Evolutionary conservation across 345 rosid genomes (phyloP).

Genomic region (Bruguiera parviflora): DNA sequence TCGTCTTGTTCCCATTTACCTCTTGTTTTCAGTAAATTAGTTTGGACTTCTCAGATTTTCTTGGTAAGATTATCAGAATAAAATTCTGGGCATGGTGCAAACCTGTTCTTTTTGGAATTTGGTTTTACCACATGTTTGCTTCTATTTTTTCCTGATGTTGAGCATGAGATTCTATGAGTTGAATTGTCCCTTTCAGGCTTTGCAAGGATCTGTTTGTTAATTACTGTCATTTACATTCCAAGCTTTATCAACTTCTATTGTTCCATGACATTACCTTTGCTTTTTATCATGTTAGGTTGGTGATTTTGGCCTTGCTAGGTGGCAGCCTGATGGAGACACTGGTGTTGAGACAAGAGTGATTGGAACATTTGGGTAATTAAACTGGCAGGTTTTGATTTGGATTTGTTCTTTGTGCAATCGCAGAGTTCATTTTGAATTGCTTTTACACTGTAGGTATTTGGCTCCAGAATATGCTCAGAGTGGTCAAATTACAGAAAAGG

Average conservation of each 20-base stretch:
- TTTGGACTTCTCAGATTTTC: background rate
- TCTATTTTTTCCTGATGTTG: background rate
- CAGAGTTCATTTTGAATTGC: background rate
- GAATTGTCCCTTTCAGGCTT: background rate
- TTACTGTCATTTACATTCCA: background rate
- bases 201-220: background rate
- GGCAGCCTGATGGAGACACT: constrained; percentile 99
- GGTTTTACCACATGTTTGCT: background rate
- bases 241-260: background rate
- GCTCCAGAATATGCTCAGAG: constrained; percentile 99
- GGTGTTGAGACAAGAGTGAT: constrained; percentile 97
- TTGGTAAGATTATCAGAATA: background rate
- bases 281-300: constrained; percentile 60
- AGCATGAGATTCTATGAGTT: background rate
- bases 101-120: background rate
- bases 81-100: background rate
- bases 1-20: background rate
- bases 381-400: constrained; percentile 11
- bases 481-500: constrained; percentile 96
- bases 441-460: constrained; percentile 64
- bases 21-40: background rate
- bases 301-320: constrained; percentile 98
- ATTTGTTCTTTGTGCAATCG: constrained; percentile 2
- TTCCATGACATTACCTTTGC: constrained; percentile 8
- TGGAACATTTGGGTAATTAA: constrained; percentile 91